Base-by-base conservation (phyloP, 805 yeast species). In the Lachancea sp. region DNA sequence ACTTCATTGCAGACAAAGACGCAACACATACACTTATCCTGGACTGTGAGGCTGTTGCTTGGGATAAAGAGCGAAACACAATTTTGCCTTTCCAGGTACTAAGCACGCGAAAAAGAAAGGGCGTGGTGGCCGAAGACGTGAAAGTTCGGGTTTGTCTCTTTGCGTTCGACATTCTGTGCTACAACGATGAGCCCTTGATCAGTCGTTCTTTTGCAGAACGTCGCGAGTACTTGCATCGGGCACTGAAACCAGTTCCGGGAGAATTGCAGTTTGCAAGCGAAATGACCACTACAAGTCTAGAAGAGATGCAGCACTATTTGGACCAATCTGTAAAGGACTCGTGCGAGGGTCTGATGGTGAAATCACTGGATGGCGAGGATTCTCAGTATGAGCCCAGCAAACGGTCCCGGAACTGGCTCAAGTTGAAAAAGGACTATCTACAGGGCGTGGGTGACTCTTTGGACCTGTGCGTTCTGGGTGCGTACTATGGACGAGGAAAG, bases 11-110 rank as follows among this genome's bases (percentile, higher is more conserved):
- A 20, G 60, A 62, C 11, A 52, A 57, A 3, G 52, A 51, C 10
- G 49, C 57, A 1, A 72, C 79, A 1, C 66, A 68, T 34, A 75
- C 85, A 8, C 72, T 91, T 63, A 88, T 93, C 47, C 64, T 93
- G 47, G 99, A 93, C 62, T 85, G 96, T 67, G 99, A 93, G 66
- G 96, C 96, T 7, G 99, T 93, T 8, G 99, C 99, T 0, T 93
- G 95, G 95, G 96, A 91, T 64, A 71, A 82, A 45, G 82, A 75
- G 43, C 72, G 74, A 18, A 63, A 78, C n/a, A 85, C 83, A 62
- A 91, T 93, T 46, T 68, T 93, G 46, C 99, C 99, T 1, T 93
- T 93, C 66, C 99, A 93, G 64, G 84, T 88, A 0, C 69, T 93
- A 41, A 84, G 96, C 1, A 93, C 99, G 0, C 78, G 99, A 63